A percentile compares a stretch with the other conserved stretches of the same genome.
phyloP scores from a whole-genome alignment of 1,284 basidiomycete genomes.

The Kalmanozyma brasiliensis region DNA sequence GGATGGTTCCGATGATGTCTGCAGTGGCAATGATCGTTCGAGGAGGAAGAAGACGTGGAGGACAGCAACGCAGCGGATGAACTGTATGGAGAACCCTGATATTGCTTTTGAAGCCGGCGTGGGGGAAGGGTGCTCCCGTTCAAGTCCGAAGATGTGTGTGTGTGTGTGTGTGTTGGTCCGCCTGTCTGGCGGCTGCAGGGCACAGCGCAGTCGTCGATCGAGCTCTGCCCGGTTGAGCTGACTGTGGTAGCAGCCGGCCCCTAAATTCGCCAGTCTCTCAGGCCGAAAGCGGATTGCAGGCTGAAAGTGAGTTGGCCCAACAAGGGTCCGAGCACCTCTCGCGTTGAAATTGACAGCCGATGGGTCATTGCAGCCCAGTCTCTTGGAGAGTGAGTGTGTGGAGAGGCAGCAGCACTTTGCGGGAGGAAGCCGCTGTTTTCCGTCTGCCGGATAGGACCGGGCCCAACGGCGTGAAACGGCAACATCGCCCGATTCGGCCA shows the following conservation, averaged over 20 bases:
- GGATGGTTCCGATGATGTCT: no score
- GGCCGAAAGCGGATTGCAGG: conserved; percentile 5
- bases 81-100: neutral
- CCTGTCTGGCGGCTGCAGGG: no score
- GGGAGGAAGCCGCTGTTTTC: conserved; percentile 27
- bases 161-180: neutral
- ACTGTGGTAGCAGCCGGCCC: conserved; percentile 10
- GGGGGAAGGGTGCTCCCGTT: conserved; percentile 12
- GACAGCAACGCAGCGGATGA: neutral
- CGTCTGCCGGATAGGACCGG: conserved; percentile 24
- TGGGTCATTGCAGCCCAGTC: no score
- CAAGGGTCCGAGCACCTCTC: conserved; percentile 25
- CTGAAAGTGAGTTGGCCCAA: neutral
- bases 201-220: conserved; percentile 6
- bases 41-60: no score
- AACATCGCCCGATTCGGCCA: conserved; percentile 10
- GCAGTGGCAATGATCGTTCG: conserved; percentile 6
- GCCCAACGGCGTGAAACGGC: conserved; percentile 18
- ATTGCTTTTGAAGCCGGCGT: neutral
- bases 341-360: conserved; percentile 1
- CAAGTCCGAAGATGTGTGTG: conserved; percentile 17
- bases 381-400: no score
- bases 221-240: conserved; percentile 2
- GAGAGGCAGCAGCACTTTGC: no score
- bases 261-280: conserved; percentile 15